Evolutionary conservation across 495 filamentous ascomycete species (phyloP), one percentile per base, ranked within the genome.

Genomic region (Trichoderma erinaceum): DNA sequence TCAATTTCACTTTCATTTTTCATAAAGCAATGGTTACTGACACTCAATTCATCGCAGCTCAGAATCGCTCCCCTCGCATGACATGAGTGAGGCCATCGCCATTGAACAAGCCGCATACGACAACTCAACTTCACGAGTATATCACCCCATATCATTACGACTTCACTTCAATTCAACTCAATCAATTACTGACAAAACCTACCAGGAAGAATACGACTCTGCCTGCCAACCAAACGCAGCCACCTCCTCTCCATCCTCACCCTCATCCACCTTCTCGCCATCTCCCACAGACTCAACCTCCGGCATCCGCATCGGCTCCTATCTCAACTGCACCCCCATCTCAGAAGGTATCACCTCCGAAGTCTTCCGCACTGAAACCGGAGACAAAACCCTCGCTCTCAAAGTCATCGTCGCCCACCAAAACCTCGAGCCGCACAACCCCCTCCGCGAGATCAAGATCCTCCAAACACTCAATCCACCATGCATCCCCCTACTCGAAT

Each of bases 361-460:
- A 44, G 88, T 99, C 63, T 98, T 94, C 79, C 71, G 76, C 66
- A 76, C 76, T 10, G 3, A 38, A 38, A 0, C 35, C 35, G 35
- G 35, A 3, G 5, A 38, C 71, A 64, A 78, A 52, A 63, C 86
- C 11, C 82, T 89, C 10, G 94, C 95, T n/a, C 78, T 99, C 35
- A 99, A 99, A 76, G 86, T 97, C 56, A 96, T 93, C 15, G 86
- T 84, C 15, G 91, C 92, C 18, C 88, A 89, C 65, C 73, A 81
- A 23, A 85, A 89, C 79, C 83, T 84, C 38, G 85, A 90, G 16
- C 95, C 95, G 23, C 95, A 99, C 78, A 84, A 93, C 75, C 87
- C 90, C 3, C 76, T 82, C 25, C 86, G 89, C 38, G 95, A 99
- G 79, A 88, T 85, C 50, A 87, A 88, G 64, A 86, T 98, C 52